Evolutionary conservation across 768 basidiomycete species (phyloP), one percentile per base, ranked within the genome.

Genomic region (Bullera alba): DNA sequence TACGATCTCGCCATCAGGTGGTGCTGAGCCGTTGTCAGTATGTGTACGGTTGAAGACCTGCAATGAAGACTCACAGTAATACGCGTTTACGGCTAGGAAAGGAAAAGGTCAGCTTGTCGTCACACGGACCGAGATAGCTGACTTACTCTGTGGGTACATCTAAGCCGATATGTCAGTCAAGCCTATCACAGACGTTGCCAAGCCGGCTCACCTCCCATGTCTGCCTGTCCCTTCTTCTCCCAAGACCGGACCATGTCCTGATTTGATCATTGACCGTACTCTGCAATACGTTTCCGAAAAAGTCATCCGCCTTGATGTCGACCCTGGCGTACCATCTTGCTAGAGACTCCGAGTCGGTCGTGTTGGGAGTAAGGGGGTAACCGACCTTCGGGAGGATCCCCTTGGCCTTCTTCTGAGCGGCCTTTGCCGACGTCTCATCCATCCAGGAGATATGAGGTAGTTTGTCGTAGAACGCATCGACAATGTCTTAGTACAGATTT

Each of bases 301-400:
- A 95, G 46, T 81, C 81, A 50, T 79, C 75, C 28, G 79, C 73
- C 53, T 82, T 75, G 39, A 91, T 76, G 42, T 81, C 79, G 38
- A 88, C 79, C 8, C 74, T 54, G 5, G 57, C 72, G 67, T 96
- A 97, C 73, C 90, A 97, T 34, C 65, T 74, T 25, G 78, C 76
- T 37, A 97, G 79, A 7, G 86, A 83, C 22, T 73, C 72, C 32
- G 90, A 78, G 63, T 82, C 76, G 16, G 76, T 76, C 1, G 87
- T 91, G 69, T 97, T 79, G 1, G 95, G 95, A 2, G 82, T 87
- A 4, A 84, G 64, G 0, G 95, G 93, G 74, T 83, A 97, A 50
- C 95, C 95, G 54, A 99, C 86, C 77, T 96, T 93, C 70, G 89
- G 80, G 25, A 83, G 81, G 54, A 92, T 84, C 0, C 82, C 81